Evolutionary conservation across 176 grass and related monocot genomes (phyloP).

Genomic region (Oryza rufipogon): DNA sequence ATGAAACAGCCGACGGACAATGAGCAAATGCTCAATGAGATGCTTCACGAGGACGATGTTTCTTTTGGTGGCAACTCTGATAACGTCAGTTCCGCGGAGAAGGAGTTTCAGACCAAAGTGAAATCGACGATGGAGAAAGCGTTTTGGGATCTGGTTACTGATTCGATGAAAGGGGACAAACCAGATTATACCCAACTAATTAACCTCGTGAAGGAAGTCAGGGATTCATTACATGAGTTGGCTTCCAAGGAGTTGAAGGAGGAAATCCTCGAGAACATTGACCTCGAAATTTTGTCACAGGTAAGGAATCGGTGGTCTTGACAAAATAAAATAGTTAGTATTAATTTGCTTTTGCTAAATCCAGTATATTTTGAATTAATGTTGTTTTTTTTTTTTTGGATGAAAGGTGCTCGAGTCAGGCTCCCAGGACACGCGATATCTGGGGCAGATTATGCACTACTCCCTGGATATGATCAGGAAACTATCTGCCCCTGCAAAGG

Average conservation of each 20-base stretch:
- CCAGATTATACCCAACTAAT: constrained; percentile 76
- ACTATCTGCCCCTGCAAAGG: constrained; percentile 74
- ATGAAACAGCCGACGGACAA: constrained; percentile 67
- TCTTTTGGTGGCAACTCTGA: constrained; percentile 48
- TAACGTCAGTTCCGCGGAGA: constrained; percentile 34
- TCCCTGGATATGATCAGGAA: constrained; percentile 61
- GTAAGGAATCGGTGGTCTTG: constrained; percentile 34
- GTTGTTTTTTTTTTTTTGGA: constrained; percentile 2
- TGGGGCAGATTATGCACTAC: constrained; percentile 84
- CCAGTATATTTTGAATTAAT: constrained; percentile 12
- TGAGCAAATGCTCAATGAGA: constrained; percentile 87
- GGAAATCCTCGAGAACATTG: constrained; percentile 77
- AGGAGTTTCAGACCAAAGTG: constrained; percentile 62
- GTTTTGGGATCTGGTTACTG: constrained; percentile 84
- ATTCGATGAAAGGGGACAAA: constrained; percentile 66
- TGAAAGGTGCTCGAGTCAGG: constrained; percentile 70
- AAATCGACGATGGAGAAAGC: constrained; percentile 85
- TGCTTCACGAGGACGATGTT: constrained; percentile 64
- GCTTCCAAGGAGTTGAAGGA: constrained; percentile 82
- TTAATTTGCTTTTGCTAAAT: not conserved
- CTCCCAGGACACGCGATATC: constrained; percentile 59
- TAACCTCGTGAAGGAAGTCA: constrained; percentile 84
- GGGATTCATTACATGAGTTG: constrained; percentile 81
- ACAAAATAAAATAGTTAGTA: not conserved
- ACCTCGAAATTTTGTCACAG: constrained; percentile 91